phyloP scores from a whole-genome alignment of 78 protist genomes.

The Pelomyxa schiedti region DNA sequence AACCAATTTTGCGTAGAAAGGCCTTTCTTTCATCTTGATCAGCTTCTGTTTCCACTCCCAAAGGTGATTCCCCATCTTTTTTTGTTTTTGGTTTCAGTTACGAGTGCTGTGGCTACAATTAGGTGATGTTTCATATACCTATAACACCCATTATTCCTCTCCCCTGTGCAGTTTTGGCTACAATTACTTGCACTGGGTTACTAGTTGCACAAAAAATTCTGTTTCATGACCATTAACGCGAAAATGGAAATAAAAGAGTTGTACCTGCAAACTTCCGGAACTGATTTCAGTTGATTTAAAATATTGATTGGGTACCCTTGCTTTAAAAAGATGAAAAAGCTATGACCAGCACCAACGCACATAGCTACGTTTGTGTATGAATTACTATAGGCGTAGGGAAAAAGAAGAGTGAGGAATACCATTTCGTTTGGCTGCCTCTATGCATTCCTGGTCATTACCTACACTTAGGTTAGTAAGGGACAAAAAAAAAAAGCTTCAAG shows the following conservation, averaged over 20 bases:
- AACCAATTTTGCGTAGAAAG: neutral
- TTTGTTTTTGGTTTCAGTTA: neutral
- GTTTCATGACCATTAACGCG: neutral
- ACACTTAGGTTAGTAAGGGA: no score
- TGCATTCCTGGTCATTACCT: neutral
- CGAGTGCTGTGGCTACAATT: neutral
- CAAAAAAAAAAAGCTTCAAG: no score
- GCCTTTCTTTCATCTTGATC: neutral
- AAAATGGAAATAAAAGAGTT: neutral
- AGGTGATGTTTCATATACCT: neutral
- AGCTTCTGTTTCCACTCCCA: neutral
- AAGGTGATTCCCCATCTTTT: neutral
- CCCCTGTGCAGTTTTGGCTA: neutral
- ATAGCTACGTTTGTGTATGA: neutral
- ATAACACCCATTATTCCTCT: neutral
- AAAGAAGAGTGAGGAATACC: no score
- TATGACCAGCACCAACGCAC: neutral
- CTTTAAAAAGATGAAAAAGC: neutral
- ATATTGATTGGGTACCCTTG: neutral
- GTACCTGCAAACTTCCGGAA: neutral
- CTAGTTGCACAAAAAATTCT: neutral
- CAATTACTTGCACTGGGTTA: neutral
- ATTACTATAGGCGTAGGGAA: no score
- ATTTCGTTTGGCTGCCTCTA: neutral
- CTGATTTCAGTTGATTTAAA: neutral